Evolutionary conservation across 768 basidiomycete genomes (phyloP).

Genomic region (Phaeotremella fagi): DNA sequence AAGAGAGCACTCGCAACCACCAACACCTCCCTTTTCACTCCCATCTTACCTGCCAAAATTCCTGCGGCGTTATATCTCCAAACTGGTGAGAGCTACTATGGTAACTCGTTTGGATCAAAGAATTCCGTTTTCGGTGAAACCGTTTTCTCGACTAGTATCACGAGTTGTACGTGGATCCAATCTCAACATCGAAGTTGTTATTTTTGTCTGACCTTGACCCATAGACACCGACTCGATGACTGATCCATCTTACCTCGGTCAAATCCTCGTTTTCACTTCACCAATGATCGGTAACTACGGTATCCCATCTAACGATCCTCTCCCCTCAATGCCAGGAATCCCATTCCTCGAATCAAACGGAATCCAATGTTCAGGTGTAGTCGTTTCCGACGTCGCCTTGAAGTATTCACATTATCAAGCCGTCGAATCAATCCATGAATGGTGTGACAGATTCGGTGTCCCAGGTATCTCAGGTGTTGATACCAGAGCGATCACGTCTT

Average conservation of each 20-base stretch:
- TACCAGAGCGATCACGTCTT: constrained; percentile 88
- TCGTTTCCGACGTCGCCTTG: constrained; percentile 91
- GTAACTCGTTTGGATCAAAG: constrained; percentile 81
- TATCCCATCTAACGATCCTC: constrained; percentile 68
- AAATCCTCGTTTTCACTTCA: constrained; percentile 97
- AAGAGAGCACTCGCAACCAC: constrained; percentile 42
- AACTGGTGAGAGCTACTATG: constrained; percentile 85
- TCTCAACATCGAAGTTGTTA: constrained; percentile 9
- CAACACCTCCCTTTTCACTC: constrained; percentile 25
- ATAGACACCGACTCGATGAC: constrained; percentile 99
- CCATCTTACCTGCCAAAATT: constrained; percentile 40
- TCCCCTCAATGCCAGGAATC: constrained; percentile 59
- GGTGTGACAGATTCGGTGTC: constrained; percentile 84
- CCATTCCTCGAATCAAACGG: constrained; percentile 74
- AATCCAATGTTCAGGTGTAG: constrained; percentile 85
- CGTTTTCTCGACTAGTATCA: constrained; percentile 97
- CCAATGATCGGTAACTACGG: constrained; percentile 99
- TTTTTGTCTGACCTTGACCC: not conserved
- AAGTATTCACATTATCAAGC: constrained; percentile 92
- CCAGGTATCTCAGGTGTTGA: constrained; percentile 96
- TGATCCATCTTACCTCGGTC: constrained; percentile 95
- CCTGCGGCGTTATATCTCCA: constrained; percentile 90
- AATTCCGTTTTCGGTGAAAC: constrained; percentile 91
- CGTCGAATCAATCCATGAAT: constrained; percentile 83
- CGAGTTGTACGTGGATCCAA: constrained; percentile 65